Evolutionary conservation across 257 asterid genomes (phyloP).

Genomic region (Plantago ovata): DNA sequence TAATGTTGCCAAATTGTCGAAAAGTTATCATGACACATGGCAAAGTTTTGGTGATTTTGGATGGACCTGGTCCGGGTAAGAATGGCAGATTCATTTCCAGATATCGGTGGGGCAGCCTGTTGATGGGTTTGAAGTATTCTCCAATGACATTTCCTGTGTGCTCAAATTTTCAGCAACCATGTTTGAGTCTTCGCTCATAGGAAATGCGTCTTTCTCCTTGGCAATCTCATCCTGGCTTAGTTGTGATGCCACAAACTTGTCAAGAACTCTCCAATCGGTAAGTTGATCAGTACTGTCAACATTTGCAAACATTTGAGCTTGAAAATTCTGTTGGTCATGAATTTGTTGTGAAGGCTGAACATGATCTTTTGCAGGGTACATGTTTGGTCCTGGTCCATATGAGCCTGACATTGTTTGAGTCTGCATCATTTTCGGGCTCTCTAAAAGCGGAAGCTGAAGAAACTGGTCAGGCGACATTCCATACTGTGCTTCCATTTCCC

Average conservation of each 20-base stretch:
- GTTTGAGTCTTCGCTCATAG: slow-evolving; percentile 22
- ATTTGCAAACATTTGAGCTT: slow-evolving; percentile 20
- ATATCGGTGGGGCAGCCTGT: slow-evolving; percentile 41
- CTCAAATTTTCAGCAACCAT: slow-evolving; percentile 22
- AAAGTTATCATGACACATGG: background rate
- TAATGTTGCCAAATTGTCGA: background rate
- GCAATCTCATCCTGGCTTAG: slow-evolving; percentile 64
- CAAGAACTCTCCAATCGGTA: slow-evolving; percentile 80
- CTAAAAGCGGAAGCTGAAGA: slow-evolving; percentile 44
- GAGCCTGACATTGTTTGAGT: slow-evolving; percentile 24
- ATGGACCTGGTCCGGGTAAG: background rate
- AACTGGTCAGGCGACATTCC: slow-evolving; percentile 31
- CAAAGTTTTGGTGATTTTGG: background rate
- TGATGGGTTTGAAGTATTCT: slow-evolving; percentile 25
- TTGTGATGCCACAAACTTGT: slow-evolving; percentile 83
- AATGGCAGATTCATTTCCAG: slow-evolving; percentile 38
- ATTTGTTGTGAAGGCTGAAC: slow-evolving; percentile 21
- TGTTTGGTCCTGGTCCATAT: slow-evolving; percentile 21
- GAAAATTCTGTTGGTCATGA: slow-evolving; percentile 30
- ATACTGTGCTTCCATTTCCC: slow-evolving; percentile 30
- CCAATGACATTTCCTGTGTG: slow-evolving; percentile 34
- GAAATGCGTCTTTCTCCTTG: slow-evolving; percentile 33
- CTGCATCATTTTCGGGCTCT: slow-evolving; percentile 32
- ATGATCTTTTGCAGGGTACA: slow-evolving; percentile 18
- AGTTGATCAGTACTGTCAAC: slow-evolving; percentile 31